A percentile compares a stretch with the other conserved stretches of the same genome.
phyloP scores from a whole-genome alignment of 1,284 basidiomycete genomes.

The Papiliotrema nemorosa region DNA sequence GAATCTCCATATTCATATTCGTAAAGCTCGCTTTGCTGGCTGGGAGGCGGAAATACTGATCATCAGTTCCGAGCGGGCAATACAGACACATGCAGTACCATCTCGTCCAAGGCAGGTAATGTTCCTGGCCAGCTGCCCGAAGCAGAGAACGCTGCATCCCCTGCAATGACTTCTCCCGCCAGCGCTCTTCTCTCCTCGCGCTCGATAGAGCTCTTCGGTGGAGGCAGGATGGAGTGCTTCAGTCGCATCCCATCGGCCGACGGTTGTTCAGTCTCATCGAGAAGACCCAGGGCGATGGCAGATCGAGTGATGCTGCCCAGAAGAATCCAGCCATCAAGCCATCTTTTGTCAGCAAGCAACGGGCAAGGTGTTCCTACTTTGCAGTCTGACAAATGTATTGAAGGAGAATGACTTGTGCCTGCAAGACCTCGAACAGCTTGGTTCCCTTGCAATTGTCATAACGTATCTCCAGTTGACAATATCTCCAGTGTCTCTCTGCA shows the following conservation, averaged over 20 bases:
- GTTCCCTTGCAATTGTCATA: constrained; percentile 17
- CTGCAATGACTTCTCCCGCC: constrained; percentile 21
- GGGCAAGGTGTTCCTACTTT: neutral
- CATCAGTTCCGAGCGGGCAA: neutral
- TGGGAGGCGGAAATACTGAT: constrained; percentile 36
- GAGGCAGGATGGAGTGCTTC: constrained; percentile 17
- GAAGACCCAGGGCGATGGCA: constrained; percentile 31
- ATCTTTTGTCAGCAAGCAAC: constrained; percentile 9
- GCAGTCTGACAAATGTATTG: neutral
- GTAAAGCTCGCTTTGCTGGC: constrained; percentile 25
- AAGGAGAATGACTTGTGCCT: constrained; percentile 21
- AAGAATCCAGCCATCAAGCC: constrained; percentile 32
- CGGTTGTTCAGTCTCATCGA: constrained; percentile 7
- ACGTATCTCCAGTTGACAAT: constrained; percentile 18
- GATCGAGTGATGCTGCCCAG: constrained; percentile 20
- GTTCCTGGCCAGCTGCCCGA: constrained; percentile 33
- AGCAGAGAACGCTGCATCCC: constrained; percentile 20
- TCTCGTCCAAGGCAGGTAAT: constrained; percentile 25
- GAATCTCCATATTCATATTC: constrained; percentile 15
- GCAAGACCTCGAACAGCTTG: constrained; percentile 29
- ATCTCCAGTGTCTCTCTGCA: constrained; percentile 26
- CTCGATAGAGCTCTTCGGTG: constrained; percentile 27
- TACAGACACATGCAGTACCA: constrained; percentile 24
- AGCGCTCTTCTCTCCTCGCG: constrained; percentile 33
- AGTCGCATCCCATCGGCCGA: neutral